Percentiles rank a stretch among this genome's conserved stretches.
Conservation (phyloP, 495 filamentous ascomycete species). For the Podospora tetraspora region DNA sequence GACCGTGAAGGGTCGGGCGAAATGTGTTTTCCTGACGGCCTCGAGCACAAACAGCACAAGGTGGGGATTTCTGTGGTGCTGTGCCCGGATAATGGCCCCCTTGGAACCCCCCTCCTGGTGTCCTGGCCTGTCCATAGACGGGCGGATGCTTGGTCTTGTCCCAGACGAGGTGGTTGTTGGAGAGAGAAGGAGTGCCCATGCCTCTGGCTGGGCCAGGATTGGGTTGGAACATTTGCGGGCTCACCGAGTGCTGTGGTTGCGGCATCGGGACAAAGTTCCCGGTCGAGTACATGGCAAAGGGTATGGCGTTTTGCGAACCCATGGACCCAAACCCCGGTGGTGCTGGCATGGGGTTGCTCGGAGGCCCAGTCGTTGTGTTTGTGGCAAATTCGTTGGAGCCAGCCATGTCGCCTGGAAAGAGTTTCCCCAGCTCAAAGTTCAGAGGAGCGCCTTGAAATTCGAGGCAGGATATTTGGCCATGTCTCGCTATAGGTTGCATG, state of each 20-base stretch:
- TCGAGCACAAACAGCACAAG: background rate
- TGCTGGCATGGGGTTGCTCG: background rate
- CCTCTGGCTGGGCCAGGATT: background rate
- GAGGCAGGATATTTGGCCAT: constrained; percentile 20
- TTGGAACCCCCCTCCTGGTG: background rate
- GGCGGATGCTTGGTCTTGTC: background rate
- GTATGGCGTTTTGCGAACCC: constrained; percentile 9
- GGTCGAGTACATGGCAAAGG: constrained; percentile 17
- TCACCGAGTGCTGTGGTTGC: constrained; percentile 2
- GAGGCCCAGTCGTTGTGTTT: background rate
- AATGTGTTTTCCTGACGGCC: background rate
- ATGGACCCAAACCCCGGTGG: background rate
- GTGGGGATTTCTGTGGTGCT: background rate
- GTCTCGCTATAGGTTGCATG: background rate
- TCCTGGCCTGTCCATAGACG: background rate
- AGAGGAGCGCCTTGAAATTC: constrained; percentile 9
- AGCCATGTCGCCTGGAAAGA: constrained; percentile 2
- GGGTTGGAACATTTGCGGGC: background rate
- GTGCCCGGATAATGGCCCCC: background rate
- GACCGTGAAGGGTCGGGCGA: background rate
- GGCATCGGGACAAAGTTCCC: constrained; percentile 16
- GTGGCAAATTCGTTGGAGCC: background rate
- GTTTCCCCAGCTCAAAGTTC: constrained; percentile 18
- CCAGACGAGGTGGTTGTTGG: background rate
- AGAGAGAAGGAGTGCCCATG: background rate